Evolutionary conservation across 805 yeast genomes (phyloP), one percentile per base, ranked within the genome.

Genomic region (Suhomyces emberorum): DNA sequence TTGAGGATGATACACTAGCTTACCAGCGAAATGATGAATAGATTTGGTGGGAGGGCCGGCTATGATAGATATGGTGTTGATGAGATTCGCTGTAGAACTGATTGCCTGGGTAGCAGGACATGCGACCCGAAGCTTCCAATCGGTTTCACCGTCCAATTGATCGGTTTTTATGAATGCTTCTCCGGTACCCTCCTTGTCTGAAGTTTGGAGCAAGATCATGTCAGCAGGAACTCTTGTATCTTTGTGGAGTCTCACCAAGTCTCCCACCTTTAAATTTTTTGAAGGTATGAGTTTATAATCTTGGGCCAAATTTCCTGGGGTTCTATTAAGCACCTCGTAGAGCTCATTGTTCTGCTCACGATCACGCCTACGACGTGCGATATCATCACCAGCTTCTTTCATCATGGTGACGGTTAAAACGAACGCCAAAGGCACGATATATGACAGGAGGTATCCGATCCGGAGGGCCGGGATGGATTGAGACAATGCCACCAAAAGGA

Each of bases 101-200:
- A 77, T 47, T 23, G 59, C 59, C 55, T 91, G 98, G 1, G 96
- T 86, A 19, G 79, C 52, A 9, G 80, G 72, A 32, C 81, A 74
- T 0, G 96, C 93, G 25, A 86, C 64, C 50, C 98, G 70, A 37
- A 93, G 69, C 58, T 93, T 93, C 99, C 99, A 93, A 63, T 93
- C 99, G 4, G 99, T 93, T 60, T 93, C 99, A 55, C 99, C 99
- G 60, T 93, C 99, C 34, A 93, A 69, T 63, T 93, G 99, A 65
- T 93, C 99, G 0, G 99, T 93, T 51, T 95, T 85, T 46, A 93
- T 86, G 52, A 95, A 93, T 2, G 89, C 75, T 54, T 93, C 99
- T 6, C 96, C 97, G 3, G 75, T 70, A 3, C 67, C 61, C 54
- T 87, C 96, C 30, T 49, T 46, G 35, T 66, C 72, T 38, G 88